Evolutionary conservation across 1,284 basidiomycete species (phyloP).

Genomic region (Mycosarcoma maydis): DNA sequence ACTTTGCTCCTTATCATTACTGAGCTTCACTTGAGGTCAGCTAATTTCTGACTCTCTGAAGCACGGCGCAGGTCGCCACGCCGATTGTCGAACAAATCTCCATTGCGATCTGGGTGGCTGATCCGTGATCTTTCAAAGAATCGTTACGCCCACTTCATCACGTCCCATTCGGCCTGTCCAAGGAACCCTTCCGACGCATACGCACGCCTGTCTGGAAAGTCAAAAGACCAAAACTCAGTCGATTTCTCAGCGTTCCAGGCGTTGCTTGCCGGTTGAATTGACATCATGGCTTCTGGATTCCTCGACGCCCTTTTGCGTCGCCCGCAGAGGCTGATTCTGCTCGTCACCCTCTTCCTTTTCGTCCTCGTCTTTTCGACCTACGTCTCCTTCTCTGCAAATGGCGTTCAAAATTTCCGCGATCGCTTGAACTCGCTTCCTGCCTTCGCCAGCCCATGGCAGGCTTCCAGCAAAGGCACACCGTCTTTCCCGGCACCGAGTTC

Average conservation of each 20-base stretch:
- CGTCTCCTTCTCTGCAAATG: constrained; percentile 48
- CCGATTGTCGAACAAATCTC: not conserved
- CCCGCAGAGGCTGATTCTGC: constrained; percentile 54
- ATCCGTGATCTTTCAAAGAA: not conserved
- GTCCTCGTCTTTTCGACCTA: constrained; percentile 53
- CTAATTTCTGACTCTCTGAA: too few relatives aligned
- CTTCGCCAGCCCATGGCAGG: constrained; percentile 34
- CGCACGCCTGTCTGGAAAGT: too few relatives aligned
- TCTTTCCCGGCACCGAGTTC: constrained; percentile 28
- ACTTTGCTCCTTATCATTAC: too few relatives aligned
- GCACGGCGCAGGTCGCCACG: constrained; percentile 12
- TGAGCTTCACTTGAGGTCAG: too few relatives aligned
- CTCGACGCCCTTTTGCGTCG: constrained; percentile 52
- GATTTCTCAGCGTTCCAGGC: too few relatives aligned
- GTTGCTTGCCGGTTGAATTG: not conserved
- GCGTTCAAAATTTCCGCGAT: constrained; percentile 36
- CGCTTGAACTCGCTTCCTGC: constrained; percentile 28
- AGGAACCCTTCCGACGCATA: too few relatives aligned
- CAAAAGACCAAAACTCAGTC: too few relatives aligned
- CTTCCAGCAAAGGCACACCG: constrained; percentile 7
- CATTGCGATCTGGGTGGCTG: not conserved
- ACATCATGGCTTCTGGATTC: constrained; percentile 40
- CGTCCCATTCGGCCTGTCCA: not conserved
- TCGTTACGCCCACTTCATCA: constrained; percentile 5
- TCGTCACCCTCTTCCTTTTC: constrained; percentile 51